Evolutionary conservation across 306 rosid genomes (phyloP), one percentile per base, ranked within the genome.

Genomic region (Pachyrhizus erosus): DNA sequence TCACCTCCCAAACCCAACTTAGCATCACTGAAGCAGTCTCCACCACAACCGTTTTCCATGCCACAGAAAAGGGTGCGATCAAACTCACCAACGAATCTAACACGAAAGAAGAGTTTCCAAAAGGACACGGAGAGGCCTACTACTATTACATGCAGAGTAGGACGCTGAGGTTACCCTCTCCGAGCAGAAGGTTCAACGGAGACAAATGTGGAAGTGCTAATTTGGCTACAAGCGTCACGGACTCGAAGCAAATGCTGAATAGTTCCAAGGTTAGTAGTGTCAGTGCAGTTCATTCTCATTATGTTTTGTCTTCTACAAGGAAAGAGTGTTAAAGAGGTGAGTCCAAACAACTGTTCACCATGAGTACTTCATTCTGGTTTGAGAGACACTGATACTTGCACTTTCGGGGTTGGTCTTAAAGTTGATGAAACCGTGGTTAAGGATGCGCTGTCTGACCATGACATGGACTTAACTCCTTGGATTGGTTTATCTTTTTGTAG

Each of bases 401-500:
- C 58, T 58, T 81, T 83, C n/a, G 70, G 84, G 34, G 68, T 87
- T 70, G 84, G 93, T 29, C 84, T 94, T 0, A 94, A 91, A 61
- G 87, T 94, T 21, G 91, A 91, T 70, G 96, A 92, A 78, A 78
- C 76, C 15, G 85, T 89, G 0, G 97, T 84, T 54, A 84, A 84
- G 66, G 90, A 93, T 62, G 94, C 85, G 3, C 8, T 88, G 45
- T 75, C 84, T 46, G 71, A 61, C 24, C 71, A 75, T 45, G 85
- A 83, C 29, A 6, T 82, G 73, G 92, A 91, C 43, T 48, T 77
- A 5, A 57, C 78, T 67, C 96, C 76, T 87, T 95, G 88, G 98
- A 95, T 78, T 95, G 98, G 71, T 95, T 95, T 80, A 95, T 95
- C 82, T 93, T 95, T 86, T 61, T 93, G 68, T 95, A 93, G 92